Percentiles rank a stretch among this genome's conserved stretches.
phyloP scores from a whole-genome alignment of 2,329 filamentous ascomycete genomes.

The Fusarium agapanthi region DNA sequence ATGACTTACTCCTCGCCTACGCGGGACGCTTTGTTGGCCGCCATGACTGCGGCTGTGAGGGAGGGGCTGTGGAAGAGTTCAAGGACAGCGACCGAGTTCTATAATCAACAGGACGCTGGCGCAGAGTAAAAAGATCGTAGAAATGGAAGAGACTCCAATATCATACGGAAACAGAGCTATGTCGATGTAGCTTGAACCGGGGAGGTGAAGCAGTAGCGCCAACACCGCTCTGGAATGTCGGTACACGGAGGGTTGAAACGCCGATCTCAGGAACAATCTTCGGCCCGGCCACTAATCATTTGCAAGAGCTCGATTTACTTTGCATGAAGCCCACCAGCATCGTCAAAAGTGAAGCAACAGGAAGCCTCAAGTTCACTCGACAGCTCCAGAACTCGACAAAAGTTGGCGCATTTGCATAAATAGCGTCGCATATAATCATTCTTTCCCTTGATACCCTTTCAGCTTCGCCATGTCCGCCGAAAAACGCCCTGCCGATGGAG shows the following conservation, averaged over 20 bases:
- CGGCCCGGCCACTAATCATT: constrained; percentile 48
- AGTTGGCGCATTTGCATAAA: constrained; percentile 8
- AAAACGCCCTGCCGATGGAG: constrained; percentile 89
- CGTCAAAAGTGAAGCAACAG: constrained; percentile 19
- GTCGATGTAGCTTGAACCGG: constrained; percentile 10
- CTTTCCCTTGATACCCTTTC: neutral
- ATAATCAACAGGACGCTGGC: neutral
- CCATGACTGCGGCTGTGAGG: constrained; percentile 53
- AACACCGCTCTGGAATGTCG: constrained; percentile 37
- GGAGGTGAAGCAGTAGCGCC: constrained; percentile 24
- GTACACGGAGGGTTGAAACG: constrained; percentile 35
- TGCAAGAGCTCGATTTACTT: constrained; percentile 29
- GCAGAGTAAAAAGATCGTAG: neutral
- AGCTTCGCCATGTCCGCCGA: constrained; percentile 78
- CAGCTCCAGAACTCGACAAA: constrained; percentile 6
- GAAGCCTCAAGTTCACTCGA: constrained; percentile 18
- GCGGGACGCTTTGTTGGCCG: constrained; percentile 68
- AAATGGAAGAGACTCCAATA: neutral
- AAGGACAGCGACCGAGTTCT: neutral
- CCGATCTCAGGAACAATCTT: constrained; percentile 46
- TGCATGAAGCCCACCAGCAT: constrained; percentile 28
- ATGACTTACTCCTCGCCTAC: constrained; percentile 68
- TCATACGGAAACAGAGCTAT: constrained; percentile 1
- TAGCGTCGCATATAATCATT: constrained; percentile 6
- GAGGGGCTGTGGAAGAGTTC: neutral